phyloP scores from a whole-genome alignment of 2,329 filamentous ascomycete species.

The Ramularia endophylla region DNA sequence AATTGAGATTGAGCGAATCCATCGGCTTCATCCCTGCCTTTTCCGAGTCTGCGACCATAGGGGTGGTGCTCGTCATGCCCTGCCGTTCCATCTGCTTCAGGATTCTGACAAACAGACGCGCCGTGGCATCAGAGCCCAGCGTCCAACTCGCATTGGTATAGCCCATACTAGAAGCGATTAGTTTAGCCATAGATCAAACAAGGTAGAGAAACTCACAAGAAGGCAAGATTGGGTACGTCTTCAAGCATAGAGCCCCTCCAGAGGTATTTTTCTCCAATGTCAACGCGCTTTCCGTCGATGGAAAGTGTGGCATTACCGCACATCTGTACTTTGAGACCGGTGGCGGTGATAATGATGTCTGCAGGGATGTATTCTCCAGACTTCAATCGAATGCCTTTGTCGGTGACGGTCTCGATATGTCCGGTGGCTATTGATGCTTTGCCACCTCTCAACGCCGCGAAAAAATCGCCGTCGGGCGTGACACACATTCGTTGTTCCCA shows the following conservation, averaged over 20 bases:
- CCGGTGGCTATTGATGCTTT: slow-evolving; percentile 48
- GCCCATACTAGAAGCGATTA: too few species aligned
- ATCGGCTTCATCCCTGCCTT: background rate
- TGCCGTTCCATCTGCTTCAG: background rate
- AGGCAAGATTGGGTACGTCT: slow-evolving; percentile 52
- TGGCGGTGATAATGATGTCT: slow-evolving; percentile 58
- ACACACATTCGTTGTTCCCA: slow-evolving; percentile 69
- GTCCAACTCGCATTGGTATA: slow-evolving; percentile 5
- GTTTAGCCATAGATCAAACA: too few species aligned
- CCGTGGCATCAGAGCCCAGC: slow-evolving; percentile 2
- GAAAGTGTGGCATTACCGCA: slow-evolving; percentile 45
- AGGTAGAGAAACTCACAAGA: too few species aligned
- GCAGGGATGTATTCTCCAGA: slow-evolving; percentile 36
- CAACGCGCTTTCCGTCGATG: slow-evolving; percentile 44
- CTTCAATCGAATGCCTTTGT: slow-evolving; percentile 40
- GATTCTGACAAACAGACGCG: background rate
- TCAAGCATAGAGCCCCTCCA: slow-evolving; percentile 56
- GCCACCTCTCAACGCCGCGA: slow-evolving; percentile 42
- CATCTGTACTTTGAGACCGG: slow-evolving; percentile 50
- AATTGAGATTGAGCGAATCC: slow-evolving; percentile 3
- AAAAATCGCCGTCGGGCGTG: slow-evolving; percentile 52
- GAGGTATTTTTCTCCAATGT: slow-evolving; percentile 44
- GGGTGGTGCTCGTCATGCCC: too few species aligned
- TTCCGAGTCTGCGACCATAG: background rate
- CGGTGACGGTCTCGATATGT: slow-evolving; percentile 44